Base-by-base conservation (phyloP, 305 asterid species). In the Ilex paraguariensis region DNA sequence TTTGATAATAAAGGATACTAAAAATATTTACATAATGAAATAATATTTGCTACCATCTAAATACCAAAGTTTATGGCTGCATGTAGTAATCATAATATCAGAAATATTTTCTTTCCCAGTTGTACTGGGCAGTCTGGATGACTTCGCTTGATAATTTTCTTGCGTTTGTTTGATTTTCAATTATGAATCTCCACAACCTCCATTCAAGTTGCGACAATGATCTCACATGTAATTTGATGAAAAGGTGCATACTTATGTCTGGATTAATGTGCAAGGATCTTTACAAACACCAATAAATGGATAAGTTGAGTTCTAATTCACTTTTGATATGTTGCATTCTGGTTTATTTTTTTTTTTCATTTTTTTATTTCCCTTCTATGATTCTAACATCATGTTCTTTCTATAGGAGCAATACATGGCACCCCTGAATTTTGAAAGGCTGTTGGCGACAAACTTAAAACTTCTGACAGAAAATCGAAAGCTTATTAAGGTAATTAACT, bases 401-500 rank as follows among this genome's bases (percentile, higher is more conserved):
- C 67, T 70, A 58, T 66, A 94, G 99, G 95, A 86, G 63, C 84
- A 71, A 55, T 84, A 80, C 74, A 64, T 67, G 32, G 77, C 77
- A 55, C 81, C 88, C 66, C 75, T 83, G 36, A 86, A 85, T 72
- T 70, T 86, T 64, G 95, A 87, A 65, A 84, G 71, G 80, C 64
- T 59, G 45, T 74, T 93, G 75, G 79, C 79, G 46, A 64, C 87
- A 76, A 83, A 71, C 66, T 72, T 94, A 87, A 88, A 90, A 82
- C 69, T 45, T 59, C 68, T 94, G 78, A 85, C 96, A 0, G 97
- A 88, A 42, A 77, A 72, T 61, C 82, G 95, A 71, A 80, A 73
- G 68, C 56, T 94, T 54, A 65, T 86, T 31, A 90, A 94, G 99
- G 99, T 92, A 77, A 57, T 70, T 44, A 15, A 60, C 46, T 21